Evolutionary conservation across 495 filamentous ascomycete genomes (phyloP), one percentile per base, ranked within the genome.

Genomic region (Neurospora sp.): DNA sequence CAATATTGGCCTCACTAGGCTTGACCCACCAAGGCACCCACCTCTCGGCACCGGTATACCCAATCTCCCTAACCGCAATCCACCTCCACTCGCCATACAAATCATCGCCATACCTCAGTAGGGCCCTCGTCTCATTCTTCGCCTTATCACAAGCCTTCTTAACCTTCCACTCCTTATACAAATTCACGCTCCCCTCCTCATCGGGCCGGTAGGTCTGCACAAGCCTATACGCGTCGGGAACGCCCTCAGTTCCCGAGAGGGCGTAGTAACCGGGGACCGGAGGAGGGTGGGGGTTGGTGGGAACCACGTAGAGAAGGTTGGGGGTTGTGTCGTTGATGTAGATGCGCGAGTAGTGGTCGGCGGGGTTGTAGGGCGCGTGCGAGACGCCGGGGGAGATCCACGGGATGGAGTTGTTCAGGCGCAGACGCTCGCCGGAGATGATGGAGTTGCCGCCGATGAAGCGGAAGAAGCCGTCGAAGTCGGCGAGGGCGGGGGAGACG

Each of bases 211-310:
- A 78, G 0, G 72, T 74, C 23, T 75, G 71, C 14, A 77, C 42
- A 8, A 77, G 71, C 18, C 75, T 46, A 31, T 72, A 77, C 2
- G 77, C 75, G 9, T 77, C 74, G 4, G 72, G 66, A 9, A 78
- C 73, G 1, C 74, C 75, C 4, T 77, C 77, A 7, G 44, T 39
- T 31, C 54, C 69, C 18, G 70, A 75, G 14, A 78, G 74, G 40
- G 72, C 77, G 69, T 75, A 77, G 72, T 77, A 77, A 1, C 77
- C 77, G n/a, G 77, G 77, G 0, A 78, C 75, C 0, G 77, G 77
- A 5, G 77, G 77, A 59, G 77, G 77, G 62, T 78, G 77, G 6
- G 77, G 77, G 42, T 78, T 74, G 12, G 77, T 78, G 11, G 77
- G 75, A 2, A 78, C 74, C 0, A 77, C 75, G 38, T 39, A 42